A percentile compares a stretch with the other conserved stretches of the same genome.
Conservation (phyloP, 2,329 filamentous ascomycete species). For the Fusarium paranaense region DNA sequence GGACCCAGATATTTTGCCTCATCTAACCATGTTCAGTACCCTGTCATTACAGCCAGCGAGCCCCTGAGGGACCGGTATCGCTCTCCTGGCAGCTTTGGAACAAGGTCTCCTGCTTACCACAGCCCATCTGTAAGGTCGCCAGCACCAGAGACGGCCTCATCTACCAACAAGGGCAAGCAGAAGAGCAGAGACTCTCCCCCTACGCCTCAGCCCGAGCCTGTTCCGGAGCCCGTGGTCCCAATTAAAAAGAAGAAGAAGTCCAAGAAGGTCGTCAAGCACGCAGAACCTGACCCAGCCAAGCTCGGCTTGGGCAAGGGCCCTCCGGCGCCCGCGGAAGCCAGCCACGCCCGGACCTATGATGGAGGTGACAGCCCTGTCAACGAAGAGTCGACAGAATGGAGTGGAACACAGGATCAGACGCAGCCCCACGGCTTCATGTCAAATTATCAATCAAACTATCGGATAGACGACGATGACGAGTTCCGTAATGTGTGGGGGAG, state of each 20-base stretch:
- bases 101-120: constrained; percentile 42
- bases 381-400: constrained; percentile 33
- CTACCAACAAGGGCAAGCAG: constrained; percentile 41
- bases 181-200: constrained; percentile 23
- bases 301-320: constrained; percentile 43
- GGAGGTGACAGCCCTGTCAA: constrained; percentile 34
- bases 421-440: constrained; percentile 24
- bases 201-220: constrained; percentile 30
- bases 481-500: constrained; percentile 61
- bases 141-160: constrained; percentile 15
- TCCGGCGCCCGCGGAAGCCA: constrained; percentile 26
- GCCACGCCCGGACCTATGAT: constrained; percentile 27
- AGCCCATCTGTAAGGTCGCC: constrained; percentile 39
- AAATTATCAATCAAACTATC: constrained; percentile 46
- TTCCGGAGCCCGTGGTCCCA: constrained; percentile 46
- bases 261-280: constrained; percentile 51
- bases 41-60: constrained; percentile 85
- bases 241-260: constrained; percentile 55
- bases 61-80: constrained; percentile 77
- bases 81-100: constrained; percentile 46
- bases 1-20: too few species aligned
- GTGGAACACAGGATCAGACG: constrained; percentile 13
- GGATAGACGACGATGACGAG: constrained; percentile 54
- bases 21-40: constrained; percentile 71
- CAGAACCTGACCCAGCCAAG: constrained; percentile 46